These are phyloP conservation scores for Rhododendron williamsianum DNA, from an alignment of 148 eudicot species.

Conservation along the genomic window DNA sequence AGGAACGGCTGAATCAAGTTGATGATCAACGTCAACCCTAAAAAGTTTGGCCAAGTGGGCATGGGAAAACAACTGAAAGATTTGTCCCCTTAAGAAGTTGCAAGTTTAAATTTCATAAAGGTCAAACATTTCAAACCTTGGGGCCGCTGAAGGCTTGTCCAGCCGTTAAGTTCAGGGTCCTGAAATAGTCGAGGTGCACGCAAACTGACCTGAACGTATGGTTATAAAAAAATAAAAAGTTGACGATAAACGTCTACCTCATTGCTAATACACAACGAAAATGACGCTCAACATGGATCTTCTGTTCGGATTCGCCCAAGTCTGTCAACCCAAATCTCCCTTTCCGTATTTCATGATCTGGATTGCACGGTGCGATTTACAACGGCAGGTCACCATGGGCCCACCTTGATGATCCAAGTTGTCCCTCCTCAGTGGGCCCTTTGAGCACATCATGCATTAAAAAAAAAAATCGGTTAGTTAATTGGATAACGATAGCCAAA, in stretches of 20 bases:
- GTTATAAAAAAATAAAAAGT: no score
- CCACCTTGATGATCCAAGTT: neutral
- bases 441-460: neutral
- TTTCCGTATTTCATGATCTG: neutral
- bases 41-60: no score
- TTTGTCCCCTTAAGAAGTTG: neutral
- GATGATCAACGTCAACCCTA: no score
- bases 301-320: neutral
- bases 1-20: neutral
- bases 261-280: neutral
- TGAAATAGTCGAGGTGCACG: accelerated
- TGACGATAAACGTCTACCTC: neutral
- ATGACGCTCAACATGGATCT: neutral
- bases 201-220: no score
- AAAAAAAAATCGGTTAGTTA: no score
- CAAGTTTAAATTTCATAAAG: no score
- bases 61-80: neutral
- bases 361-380: neutral
- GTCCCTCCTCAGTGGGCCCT: neutral
- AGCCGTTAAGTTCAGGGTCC: no score
- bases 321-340: neutral
- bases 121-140: no score
- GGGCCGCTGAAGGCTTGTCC: no score
- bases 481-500: no score
- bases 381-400: neutral